Base-by-base conservation (phyloP, 1,139 yeast genomes). In the Yamadazyma taylorii region DNA sequence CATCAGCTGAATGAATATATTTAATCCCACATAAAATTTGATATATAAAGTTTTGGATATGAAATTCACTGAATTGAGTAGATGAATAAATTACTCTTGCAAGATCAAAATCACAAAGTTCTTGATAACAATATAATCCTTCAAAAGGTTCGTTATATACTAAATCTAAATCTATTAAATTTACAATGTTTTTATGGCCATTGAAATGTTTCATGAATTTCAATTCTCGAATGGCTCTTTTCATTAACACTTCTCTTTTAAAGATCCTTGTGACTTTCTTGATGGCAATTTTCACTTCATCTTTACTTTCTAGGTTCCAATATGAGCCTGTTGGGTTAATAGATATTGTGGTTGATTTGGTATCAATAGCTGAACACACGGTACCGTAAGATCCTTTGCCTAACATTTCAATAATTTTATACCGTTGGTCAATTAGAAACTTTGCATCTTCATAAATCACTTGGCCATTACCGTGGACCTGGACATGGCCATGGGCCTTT, bases 341-440 rank as follows among this genome's bases (percentile, higher is more conserved):
- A n/a, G n/a, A n/a, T 30, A 48, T 48, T n/a, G 11, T 23, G 43
- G 24, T 4, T 46, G 53, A 30, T 15, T 55, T 52, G 13, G 73
- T 62, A 56, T 90, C 96, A 10, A 81, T 56, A 0, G 95, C 97
- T 5, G 88, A 76, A 51, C 92, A 85, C 3, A 92, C 97, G 0
- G 83, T 78, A 1, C 97, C 97, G 57, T 87, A 90, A 0, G 96
- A 81, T 0, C 97, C 97, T 48, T 82, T 79, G 0, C 97, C 97
- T 34, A 90, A 68, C 2, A 82, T 73, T 30, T 75, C 72, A 27
- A 75, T 63, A 11, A 90, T 69, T 38, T 73, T 70, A 59, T 89
- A 92, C 33, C 87, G 65, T 2, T 75, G 61, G 42, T 83, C 84
- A 32, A 87, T 69, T 28, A 79, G 78, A 57, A 89, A 86, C 38